phyloP scores from a whole-genome alignment of 441 rosid species.

The Gossypium schwendimanii region DNA sequence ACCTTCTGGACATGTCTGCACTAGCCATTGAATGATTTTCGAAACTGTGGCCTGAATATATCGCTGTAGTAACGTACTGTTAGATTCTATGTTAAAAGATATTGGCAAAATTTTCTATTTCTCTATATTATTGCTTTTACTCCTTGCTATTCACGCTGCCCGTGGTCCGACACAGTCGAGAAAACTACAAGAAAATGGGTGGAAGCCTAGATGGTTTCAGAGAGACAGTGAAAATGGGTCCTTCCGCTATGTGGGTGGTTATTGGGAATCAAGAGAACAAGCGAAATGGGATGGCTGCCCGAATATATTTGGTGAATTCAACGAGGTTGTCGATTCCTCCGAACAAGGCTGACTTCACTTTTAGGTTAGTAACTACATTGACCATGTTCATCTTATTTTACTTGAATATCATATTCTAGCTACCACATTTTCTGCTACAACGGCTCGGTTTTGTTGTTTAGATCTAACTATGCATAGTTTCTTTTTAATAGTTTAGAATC shows the following conservation, averaged over 20 bases:
- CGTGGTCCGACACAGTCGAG: constrained; percentile 50
- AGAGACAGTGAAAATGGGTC: constrained; percentile 42
- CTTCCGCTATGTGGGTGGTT: constrained; percentile 61
- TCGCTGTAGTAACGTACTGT: not conserved
- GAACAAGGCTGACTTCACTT: constrained; percentile 19
- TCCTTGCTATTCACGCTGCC: not conserved
- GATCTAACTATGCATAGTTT: not conserved
- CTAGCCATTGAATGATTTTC: not conserved
- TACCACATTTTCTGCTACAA: not conserved
- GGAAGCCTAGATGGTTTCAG: constrained; percentile 91
- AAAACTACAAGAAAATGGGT: constrained; percentile 84
- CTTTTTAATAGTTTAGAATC: constrained; percentile 19
- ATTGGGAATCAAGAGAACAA: constrained; percentile 82
- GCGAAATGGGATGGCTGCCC: constrained; percentile 73
- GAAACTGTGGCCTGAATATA: not conserved
- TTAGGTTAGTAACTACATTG: constrained; percentile 21
- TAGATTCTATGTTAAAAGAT: not conserved
- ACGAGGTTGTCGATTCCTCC: constrained; percentile 32
- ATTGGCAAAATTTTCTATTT: not conserved
- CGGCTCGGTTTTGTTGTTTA: not conserved
- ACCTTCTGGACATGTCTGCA: not conserved
- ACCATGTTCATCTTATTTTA: not conserved
- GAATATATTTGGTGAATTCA: constrained; percentile 69
- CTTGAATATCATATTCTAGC: not conserved
- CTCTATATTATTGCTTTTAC: not conserved